phyloP scores from a whole-genome alignment of 2,329 filamentous ascomycete species.

The Colletotrichum euphorbiae region DNA sequence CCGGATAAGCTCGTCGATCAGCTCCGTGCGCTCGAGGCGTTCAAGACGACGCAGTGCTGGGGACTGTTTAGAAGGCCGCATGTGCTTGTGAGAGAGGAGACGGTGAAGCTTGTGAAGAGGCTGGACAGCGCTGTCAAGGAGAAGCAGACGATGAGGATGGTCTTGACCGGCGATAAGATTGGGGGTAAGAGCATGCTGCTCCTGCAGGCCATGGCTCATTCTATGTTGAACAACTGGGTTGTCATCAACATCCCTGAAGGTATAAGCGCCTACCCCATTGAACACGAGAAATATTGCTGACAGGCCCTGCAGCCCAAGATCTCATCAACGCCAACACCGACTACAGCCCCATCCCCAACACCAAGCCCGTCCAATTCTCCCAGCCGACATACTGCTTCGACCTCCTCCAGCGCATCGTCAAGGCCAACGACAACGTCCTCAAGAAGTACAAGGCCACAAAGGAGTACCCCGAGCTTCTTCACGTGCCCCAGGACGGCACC shows the following conservation, averaged over 20 bases:
- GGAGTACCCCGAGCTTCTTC: conserved; percentile 64
- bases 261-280: conserved; percentile 54
- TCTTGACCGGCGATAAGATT: conserved; percentile 79
- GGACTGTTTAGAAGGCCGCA: conserved; percentile 85
- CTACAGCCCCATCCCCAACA: conserved; percentile 77
- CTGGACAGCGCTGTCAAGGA: conserved; percentile 67
- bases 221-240: conserved; percentile 85
- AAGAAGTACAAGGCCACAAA: conserved; percentile 58
- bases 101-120: conserved; percentile 74
- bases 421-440: conserved; percentile 78
- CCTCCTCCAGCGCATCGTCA: conserved; percentile 77
- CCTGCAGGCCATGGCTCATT: conserved; percentile 86
- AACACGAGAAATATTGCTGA: not conserved
- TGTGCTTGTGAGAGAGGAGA: conserved; percentile 81
- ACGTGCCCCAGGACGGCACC: conserved; percentile 70
- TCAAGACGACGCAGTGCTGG: conserved; percentile 93
- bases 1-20: conserved; percentile 79
- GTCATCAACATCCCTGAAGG: conserved; percentile 92
- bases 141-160: conserved; percentile 69
- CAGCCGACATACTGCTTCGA: conserved; percentile 83
- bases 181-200: conserved; percentile 90
- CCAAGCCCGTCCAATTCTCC: conserved; percentile 71
- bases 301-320: conserved; percentile 74
- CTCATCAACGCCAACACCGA: conserved; percentile 83
- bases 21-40: conserved; percentile 86